A percentile compares a stretch with the other conserved stretches of the same genome.
phyloP scores from a whole-genome alignment of 352 stramenopile genomes.

The Phytophthora sansomeana region DNA sequence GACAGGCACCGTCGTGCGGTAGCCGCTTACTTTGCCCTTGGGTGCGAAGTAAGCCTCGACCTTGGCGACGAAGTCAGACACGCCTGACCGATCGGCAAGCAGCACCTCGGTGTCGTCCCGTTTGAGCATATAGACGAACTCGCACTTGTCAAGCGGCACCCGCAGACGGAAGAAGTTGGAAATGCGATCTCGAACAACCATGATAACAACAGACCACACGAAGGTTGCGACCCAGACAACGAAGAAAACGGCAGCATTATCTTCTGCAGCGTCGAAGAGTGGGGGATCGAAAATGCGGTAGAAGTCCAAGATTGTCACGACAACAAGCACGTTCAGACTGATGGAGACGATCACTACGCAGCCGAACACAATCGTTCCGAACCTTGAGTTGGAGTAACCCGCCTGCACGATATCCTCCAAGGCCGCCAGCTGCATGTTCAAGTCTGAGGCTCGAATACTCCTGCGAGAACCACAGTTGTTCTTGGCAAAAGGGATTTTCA shows the following conservation, averaged over 20 bases:
- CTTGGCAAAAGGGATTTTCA: slow-evolving; percentile 17
- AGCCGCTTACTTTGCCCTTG: too few species aligned
- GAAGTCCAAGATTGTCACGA: slow-evolving; percentile 60
- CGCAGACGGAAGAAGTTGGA: slow-evolving; percentile 43
- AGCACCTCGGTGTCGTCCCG: slow-evolving; percentile 34
- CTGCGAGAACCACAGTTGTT: slow-evolving; percentile 14
- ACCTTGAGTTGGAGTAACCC: slow-evolving; percentile 24
- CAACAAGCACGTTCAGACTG: slow-evolving; percentile 53
- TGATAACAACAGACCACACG: slow-evolving; percentile 35
- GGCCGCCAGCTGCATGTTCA: neutral
- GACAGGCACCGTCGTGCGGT: too few species aligned
- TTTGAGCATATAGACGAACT: slow-evolving; percentile 43
- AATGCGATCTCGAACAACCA: slow-evolving; percentile 24
- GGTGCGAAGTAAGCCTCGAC: slow-evolving; percentile 26
- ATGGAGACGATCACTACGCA: slow-evolving; percentile 52
- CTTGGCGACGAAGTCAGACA: slow-evolving; percentile 24
- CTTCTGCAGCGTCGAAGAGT: slow-evolving; percentile 31
- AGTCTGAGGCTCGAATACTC: slow-evolving; percentile 22
- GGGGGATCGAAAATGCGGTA: slow-evolving; percentile 45
- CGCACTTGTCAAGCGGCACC: slow-evolving; percentile 22
- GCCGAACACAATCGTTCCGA: slow-evolving; percentile 40
- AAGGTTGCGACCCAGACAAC: slow-evolving; percentile 31
- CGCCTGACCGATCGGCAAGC: slow-evolving; percentile 19
- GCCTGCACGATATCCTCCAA: slow-evolving; percentile 22
- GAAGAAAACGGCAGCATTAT: slow-evolving; percentile 39